Base-by-base conservation (phyloP, 78 protist species). In the Dictyostelium purpureum region DNA sequence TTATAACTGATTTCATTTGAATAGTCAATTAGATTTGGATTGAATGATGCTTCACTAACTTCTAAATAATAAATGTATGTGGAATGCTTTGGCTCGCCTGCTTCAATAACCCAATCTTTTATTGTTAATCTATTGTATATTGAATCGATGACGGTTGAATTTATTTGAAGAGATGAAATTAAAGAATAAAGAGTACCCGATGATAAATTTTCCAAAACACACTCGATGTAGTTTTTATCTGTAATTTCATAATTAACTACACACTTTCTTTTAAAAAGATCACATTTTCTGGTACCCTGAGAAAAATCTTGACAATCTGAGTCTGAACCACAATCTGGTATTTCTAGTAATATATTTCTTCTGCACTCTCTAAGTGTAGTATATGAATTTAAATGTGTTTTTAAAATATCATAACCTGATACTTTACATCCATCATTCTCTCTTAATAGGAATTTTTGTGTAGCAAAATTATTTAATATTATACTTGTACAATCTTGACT, bases 341-440 rank as follows among this genome's bases (percentile, higher is more conserved):
- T 14, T 3, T 10, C 43, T 21, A 73, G 28, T 24, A 73, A 18
- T 24, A 19, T 0, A 10, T 51, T 26, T 59, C 37, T 73, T n/a
- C n/a, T n/a, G 49, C 79, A 73, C 11, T 49, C n/a, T 73, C 79
- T 73, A 49, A 73, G 33, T 73, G 42, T 37, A 11, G 37, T 19
- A 73, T 47, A 73, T 24, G 79, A 21, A 28, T 45, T 24, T 26
- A 73, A 51, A 38, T 73, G 59, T 6, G 57, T 31, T 31, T 31
- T 47, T 12, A 31, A 12, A 43, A 61, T 79, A 6, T 26, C 67
- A 12, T 11, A 59, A n/a, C 6, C 26, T 59, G 67, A 12, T 26
- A 59, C 12, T 59, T 59, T 59, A 59, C 67, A 59, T 28, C 24
- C 24, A 59, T 59, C 67, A 12, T 28, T 28, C 11, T 28, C 40